Evolutionary conservation across 352 stramenopile species (phyloP), one percentile per base, ranked within the genome.

Genomic region (Peronosclerospora sorghi): DNA sequence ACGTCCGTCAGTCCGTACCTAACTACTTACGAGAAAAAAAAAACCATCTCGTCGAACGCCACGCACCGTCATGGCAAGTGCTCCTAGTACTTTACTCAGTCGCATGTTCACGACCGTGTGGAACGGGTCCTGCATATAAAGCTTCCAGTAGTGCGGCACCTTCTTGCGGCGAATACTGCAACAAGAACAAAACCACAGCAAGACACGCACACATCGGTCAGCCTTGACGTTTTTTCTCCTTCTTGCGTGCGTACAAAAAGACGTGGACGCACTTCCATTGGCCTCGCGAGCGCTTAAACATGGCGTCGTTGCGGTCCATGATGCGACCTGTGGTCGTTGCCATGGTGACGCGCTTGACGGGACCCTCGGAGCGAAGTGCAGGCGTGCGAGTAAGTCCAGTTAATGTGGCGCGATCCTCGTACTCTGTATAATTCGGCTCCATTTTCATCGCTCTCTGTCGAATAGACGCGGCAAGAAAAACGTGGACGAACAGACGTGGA

Each of bases 61-160:
- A 67, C 54, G 24, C 17, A 65, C 56, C 30, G 56, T 35, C 41
- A 65, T 49, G 5, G 49, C 21, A 28, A 65, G 52, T 14, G 56
- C 58, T 4, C 50, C 63, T 14, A 86, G 36, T 27, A 91, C 78
- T 67, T 91, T 91, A 56, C 68, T 82, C 42, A 86, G 42, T 0
- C 78, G 77, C 56, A 87, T 69, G 51, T 91, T 86, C 24, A 91
- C 73, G 14, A 91, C 54, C 23, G 71, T 73, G 56, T 91, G 78
- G 61, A 91, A 91, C 29, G 78, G 78, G 41, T 86, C 78, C 39
- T 86, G 71, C 35, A 88, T 55, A 51, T 91, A 91, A 28, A 87
- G 54, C 45, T 83, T 84, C 75, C 75, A 91, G 53, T 86, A 86
- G 34, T 87, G 52, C 7, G 76, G 68, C 44, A 83, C 65, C 51